phyloP scores from a whole-genome alignment of 2,329 filamentous ascomycete genomes.

The Penicillium rolfsii region DNA sequence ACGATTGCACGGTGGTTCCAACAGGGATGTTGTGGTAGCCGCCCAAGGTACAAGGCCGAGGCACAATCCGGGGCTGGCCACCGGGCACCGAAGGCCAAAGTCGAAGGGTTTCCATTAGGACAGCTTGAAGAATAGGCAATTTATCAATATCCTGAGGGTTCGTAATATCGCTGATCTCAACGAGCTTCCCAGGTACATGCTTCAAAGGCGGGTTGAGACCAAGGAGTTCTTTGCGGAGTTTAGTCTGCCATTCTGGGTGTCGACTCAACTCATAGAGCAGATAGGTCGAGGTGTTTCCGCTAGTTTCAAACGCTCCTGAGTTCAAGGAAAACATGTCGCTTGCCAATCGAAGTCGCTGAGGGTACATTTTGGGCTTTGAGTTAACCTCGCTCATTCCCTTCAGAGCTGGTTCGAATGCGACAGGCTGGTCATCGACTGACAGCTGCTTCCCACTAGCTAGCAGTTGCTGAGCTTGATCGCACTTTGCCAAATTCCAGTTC shows the following conservation, averaged over 20 bases:
- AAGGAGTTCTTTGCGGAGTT: constrained; percentile 2
- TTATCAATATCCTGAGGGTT: constrained; percentile 5
- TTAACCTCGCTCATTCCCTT: constrained; percentile 1
- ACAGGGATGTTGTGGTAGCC: constrained; percentile 2
- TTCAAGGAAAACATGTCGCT: constrained; percentile 5
- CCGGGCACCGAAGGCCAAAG: constrained; percentile 7
- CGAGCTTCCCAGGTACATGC: neutral
- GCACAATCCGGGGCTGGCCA: constrained; percentile 2
- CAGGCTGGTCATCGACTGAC: neutral
- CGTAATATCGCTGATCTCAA: neutral
- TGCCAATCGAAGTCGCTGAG: neutral
- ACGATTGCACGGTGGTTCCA: constrained; percentile 7
- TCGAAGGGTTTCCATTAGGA: constrained; percentile 8
- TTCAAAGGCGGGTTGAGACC: neutral
- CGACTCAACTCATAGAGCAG: constrained; percentile 5
- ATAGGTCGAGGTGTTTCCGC: constrained; percentile 5
- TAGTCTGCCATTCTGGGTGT: constrained; percentile 6
- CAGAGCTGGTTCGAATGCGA: neutral
- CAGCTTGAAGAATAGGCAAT: constrained; percentile 1
- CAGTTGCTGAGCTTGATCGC: constrained; percentile 4
- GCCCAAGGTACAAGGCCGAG: neutral
- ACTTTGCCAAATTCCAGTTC: constrained; percentile 6
- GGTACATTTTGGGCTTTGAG: constrained; percentile 1
- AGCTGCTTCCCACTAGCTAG: neutral
- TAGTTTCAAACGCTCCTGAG: constrained; percentile 5